phyloP scores from a whole-genome alignment of 2,329 filamentous ascomycete species.

The Orbilia quercus region DNA sequence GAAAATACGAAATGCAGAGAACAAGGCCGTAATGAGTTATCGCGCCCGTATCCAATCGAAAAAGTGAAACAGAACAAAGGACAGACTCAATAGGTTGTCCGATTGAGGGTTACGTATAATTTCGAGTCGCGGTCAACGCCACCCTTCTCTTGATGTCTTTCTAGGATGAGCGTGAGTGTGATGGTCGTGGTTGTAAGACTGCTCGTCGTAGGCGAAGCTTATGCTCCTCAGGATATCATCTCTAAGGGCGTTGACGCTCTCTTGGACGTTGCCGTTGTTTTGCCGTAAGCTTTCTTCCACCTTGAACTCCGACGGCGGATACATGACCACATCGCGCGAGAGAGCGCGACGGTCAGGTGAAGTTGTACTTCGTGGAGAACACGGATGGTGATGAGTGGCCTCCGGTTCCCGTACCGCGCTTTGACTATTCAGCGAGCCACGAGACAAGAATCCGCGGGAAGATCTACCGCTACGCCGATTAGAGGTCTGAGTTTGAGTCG shows the following conservation, averaged over 20 bases:
- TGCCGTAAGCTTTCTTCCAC: conserved; percentile 50
- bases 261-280: conserved; percentile 53
- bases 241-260: conserved; percentile 42
- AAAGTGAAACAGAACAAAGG: not conserved
- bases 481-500: conserved; percentile 15
- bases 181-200: conserved; percentile 45
- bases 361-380: conserved; percentile 7
- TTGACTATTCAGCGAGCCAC: conserved; percentile 37
- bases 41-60: no score
- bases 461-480: conserved; percentile 34
- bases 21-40: conserved; percentile 23
- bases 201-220: conserved; percentile 51
- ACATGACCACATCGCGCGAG: conserved; percentile 34
- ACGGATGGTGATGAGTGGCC: conserved; percentile 1
- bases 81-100: no score
- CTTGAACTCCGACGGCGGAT: conserved; percentile 54
- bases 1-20: not conserved
- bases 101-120: not conserved
- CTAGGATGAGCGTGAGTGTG: conserved; percentile 44
- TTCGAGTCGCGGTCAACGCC: conserved; percentile 43
- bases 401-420: conserved; percentile 27
- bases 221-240: conserved; percentile 53
- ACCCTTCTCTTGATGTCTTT: conserved; percentile 40
- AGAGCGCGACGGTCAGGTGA: conserved; percentile 26
- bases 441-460: conserved; percentile 42